Percentiles rank a stretch among this genome's conserved stretches.
Conservation (phyloP, 2,329 filamentous ascomycete species). For the Orbilia oligospora region DNA sequence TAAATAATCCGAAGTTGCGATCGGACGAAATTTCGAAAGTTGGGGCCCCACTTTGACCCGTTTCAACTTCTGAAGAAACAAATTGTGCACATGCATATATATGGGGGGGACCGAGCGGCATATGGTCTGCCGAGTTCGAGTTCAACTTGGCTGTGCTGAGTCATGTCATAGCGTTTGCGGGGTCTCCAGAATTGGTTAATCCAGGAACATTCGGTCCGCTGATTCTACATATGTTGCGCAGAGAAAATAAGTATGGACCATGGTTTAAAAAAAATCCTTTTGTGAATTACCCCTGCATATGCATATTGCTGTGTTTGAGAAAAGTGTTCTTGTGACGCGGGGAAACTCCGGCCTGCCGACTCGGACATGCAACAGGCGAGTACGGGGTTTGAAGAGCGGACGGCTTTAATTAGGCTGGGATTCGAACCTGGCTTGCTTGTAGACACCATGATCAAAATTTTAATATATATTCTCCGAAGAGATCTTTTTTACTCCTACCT, state of each 20-base stretch:
- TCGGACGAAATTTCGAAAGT: neutral
- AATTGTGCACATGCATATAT: neutral
- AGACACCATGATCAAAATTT: neutral
- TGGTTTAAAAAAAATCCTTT: neutral
- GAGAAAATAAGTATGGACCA: neutral
- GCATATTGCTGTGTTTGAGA: neutral
- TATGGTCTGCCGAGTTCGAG: too few species aligned
- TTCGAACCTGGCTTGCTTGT: neutral
- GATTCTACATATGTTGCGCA: neutral
- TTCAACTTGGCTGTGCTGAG: neutral
- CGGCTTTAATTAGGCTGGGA: neutral
- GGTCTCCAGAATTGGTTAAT: constrained; percentile 22
- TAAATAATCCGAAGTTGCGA: neutral
- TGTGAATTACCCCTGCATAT: neutral
- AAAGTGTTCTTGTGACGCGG: constrained; percentile 16
- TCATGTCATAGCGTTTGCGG: constrained; percentile 17
- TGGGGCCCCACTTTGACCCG: neutral
- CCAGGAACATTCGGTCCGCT: constrained; percentile 8
- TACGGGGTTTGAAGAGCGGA: constrained; percentile 7
- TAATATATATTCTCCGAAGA: neutral
- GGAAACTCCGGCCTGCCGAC: constrained; percentile 31
- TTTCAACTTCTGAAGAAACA: neutral
- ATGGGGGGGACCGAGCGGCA: neutral
- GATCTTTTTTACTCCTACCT: neutral
- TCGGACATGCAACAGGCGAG: constrained; percentile 20